Percentiles rank a stretch among this genome's conserved stretches.
Evolutionary conservation across 139 green algal species (phyloP).

Genomic region (Chlamydomonas sp.): DNA sequence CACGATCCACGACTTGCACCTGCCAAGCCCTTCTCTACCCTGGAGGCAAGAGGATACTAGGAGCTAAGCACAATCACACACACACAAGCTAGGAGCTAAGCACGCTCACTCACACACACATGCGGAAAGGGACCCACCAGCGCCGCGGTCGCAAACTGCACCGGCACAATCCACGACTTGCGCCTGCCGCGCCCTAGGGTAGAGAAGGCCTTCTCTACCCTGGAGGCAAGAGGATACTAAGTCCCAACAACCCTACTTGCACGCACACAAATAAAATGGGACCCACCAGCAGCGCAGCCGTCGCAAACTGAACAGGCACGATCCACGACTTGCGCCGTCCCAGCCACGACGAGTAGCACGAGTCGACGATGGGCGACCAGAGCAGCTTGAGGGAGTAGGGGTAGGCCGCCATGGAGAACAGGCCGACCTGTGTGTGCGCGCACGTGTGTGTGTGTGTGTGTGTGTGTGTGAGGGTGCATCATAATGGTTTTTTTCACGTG

Average conservation of each 20-base stretch:
- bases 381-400: conserved; percentile 92
- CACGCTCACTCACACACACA: no score
- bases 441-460: not conserved
- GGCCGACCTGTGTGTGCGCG: conserved; percentile 55
- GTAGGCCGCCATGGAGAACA: conserved; percentile 79
- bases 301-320: conserved; percentile 60
- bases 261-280: no score
- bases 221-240: not conserved
- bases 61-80: not conserved
- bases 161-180: conserved; percentile 82
- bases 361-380: conserved; percentile 88
- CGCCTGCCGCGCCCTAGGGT: no score
- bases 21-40: conserved; percentile 35
- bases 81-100: no score
- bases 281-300: conserved; percentile 32
- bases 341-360: conserved; percentile 56
- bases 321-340: conserved; percentile 83
- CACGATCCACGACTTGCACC: conserved; percentile 82
- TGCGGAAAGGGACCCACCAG: conserved; percentile 23
- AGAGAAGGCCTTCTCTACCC: conserved; percentile 23
- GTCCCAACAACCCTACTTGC: not conserved
- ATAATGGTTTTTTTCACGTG: conserved; percentile 12
- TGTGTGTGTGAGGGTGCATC: no score
- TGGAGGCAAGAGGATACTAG: not conserved
- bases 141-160: conserved; percentile 46